Base-by-base conservation (phyloP, 345 rosid genomes). In the Conringia planisiliqua region DNA sequence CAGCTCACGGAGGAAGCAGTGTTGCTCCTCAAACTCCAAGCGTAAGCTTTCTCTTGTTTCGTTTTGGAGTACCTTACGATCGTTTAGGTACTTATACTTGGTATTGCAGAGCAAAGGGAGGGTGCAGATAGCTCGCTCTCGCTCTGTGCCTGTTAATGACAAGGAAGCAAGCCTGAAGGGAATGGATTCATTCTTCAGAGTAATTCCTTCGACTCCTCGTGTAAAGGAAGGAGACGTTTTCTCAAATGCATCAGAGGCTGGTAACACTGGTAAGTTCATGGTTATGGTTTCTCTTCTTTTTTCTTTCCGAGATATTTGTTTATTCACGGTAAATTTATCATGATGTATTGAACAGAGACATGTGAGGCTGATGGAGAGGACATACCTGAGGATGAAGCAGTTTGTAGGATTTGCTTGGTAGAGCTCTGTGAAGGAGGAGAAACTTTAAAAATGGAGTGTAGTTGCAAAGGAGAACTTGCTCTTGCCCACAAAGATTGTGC, bases 381-480 rank as follows among this genome's bases (percentile, higher is more conserved):
- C 81, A 94, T 94, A 75, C 88, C 86, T 1, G 95, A 94, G 85
- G 96, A 94, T 14, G 97, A 91, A 80, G 98, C 98, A 9, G 93
- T 91, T 59, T 91, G 98, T 78, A 85, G 98, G 73, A 94, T 94
- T 73, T 94, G 98, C 81, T 48, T 94, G 63, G 87, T 85, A 36
- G 98, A 89, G n/a, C 80, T 94, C 17, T 83, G 92, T 55, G 97
- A 94, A 90, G 96, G 95, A 30, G 98, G 98, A 3, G 96, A 94
- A 82, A 94, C 98, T 10, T 79, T 94, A 27, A 89, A 91, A 88
- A 89, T 94, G 95, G 98, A 94, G 75, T 94, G 97, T 86, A 94
- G 96, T 81, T 94, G 97, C 86, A 94, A 90, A 89, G 98, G 98
- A 0, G 97, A 94, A 74, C 97, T 94, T 35, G 96, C 97, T 74